Base-by-base conservation (phyloP, 2,329 filamentous ascomycete genomes). In the Penicillium vulpinum region DNA sequence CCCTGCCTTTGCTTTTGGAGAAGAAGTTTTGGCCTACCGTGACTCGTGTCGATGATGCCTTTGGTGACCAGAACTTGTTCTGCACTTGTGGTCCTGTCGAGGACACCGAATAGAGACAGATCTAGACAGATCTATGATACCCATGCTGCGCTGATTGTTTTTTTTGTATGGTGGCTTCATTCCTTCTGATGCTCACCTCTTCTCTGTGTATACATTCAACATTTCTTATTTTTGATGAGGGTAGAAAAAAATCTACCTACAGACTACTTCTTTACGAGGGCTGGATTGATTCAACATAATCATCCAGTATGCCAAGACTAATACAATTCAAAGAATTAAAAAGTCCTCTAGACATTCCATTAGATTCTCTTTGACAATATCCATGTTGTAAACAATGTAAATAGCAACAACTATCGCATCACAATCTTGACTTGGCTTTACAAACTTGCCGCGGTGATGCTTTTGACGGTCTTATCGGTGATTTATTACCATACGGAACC, bases 1-100 rank as follows among this genome's bases (percentile, higher is more conserved):
- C 93, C 18, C 73, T 96, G 61, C 81, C 86, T 0, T 96, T 85
- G 77, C 77, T 97, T 60, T 84, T 85, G 74, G 90, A 96, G 84
- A 97, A 95, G 88, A 97, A 97, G 81, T 97, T 97, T 78, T 97
- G 93, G 93, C 92, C 93, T 0, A 87, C 81, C 35, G 91, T 96
- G 15, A 91, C 89, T 7, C 84, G 93, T 73, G 81, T 97, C 21
- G 90, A 97, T 73, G 93, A 97, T 80, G 90, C 90, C 13, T 96
- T 91, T 69, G 92, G 92, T 58, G 92, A 97, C 71, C 84, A 88
- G 69, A 96, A 97, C 78, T 85, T 97, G 59, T 96, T 96, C 83
- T 97, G 92, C 81, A 95, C 91, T 10, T 97, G 92, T 74, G 89
- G 90, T 38, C 91, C 92, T 0, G 90, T 96, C 8, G 89, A 91